phyloP scores from a whole-genome alignment of 2,329 filamentous ascomycete species.

The Teratosphaeria pseudoeucalypti region DNA sequence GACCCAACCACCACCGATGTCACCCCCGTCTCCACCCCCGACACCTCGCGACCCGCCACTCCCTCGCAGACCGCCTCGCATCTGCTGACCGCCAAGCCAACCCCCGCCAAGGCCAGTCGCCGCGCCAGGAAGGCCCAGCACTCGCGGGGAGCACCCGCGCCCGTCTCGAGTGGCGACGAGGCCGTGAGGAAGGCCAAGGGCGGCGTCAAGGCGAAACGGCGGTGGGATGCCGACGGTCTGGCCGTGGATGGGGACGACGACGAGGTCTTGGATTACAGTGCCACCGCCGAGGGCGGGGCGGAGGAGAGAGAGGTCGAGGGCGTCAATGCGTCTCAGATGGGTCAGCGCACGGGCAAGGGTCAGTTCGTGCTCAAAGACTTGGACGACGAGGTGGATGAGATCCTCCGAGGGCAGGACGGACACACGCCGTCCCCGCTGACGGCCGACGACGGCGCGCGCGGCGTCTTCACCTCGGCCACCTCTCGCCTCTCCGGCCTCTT shows the following conservation, averaged over 20 bases:
- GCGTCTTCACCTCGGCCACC: conserved; percentile 68
- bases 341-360: conserved; percentile 71
- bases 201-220: conserved; percentile 69
- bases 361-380: conserved; percentile 91
- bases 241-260: conserved; percentile 74
- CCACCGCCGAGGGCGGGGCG: conserved; percentile 40
- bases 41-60: conserved; percentile 68
- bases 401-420: conserved; percentile 69
- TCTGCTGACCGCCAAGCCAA: conserved; percentile 61
- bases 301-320: conserved; percentile 51
- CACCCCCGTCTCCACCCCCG: conserved; percentile 60
- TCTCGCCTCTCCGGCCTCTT: conserved; percentile 81
- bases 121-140: conserved; percentile 62
- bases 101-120: conserved; percentile 69
- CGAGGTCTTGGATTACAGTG: conserved; percentile 83
- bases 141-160: conserved; percentile 36
- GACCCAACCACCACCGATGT: conserved; percentile 52
- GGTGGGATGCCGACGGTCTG: conserved; percentile 83
- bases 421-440: conserved; percentile 44
- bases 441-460: conserved; percentile 33
- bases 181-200: conserved; percentile 44
- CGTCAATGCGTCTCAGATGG: conserved; percentile 73
- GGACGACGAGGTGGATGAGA: conserved; percentile 84
- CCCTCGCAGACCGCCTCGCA: conserved; percentile 48
- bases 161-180: conserved; percentile 78